A percentile compares a stretch with the other conserved stretches of the same genome.
phyloP scores from a whole-genome alignment of 2,329 filamentous ascomycete species.

The Penicillium brasilianum region DNA sequence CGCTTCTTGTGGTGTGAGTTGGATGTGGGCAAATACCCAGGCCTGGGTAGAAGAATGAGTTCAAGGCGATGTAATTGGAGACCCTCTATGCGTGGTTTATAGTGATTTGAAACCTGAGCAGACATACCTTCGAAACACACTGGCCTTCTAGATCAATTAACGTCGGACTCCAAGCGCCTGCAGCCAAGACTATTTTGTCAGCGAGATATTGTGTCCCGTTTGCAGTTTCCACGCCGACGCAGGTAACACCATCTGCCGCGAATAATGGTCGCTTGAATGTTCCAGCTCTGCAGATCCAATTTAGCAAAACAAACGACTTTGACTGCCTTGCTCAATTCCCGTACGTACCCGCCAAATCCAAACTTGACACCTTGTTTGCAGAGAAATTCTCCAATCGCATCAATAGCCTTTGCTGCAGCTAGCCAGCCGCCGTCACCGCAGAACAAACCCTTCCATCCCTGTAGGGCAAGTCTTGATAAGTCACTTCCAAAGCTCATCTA shows the following conservation, averaged over 20 bases:
- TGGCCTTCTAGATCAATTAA: slow-evolving; percentile 38
- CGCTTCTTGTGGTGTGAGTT: slow-evolving; percentile 49
- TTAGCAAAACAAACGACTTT: neutral
- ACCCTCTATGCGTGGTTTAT: neutral
- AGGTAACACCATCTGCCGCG: slow-evolving; percentile 40
- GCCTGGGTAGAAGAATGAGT: slow-evolving; percentile 29
- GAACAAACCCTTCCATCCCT: slow-evolving; percentile 55
- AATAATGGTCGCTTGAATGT: slow-evolving; percentile 53
- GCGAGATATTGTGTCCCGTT: slow-evolving; percentile 51
- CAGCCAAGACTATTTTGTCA: slow-evolving; percentile 52
- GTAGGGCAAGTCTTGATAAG: neutral
- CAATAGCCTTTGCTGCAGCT: slow-evolving; percentile 54
- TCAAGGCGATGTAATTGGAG: slow-evolving; percentile 36
- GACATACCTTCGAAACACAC: slow-evolving; percentile 52
- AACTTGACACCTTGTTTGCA: slow-evolving; percentile 49
- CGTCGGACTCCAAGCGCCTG: slow-evolving; percentile 31
- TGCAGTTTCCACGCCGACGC: slow-evolving; percentile 49
- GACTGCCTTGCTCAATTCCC: neutral
- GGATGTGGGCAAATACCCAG: slow-evolving; percentile 55
- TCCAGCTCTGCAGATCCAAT: slow-evolving; percentile 39
- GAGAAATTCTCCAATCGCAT: slow-evolving; percentile 51
- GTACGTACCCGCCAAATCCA: slow-evolving; percentile 44
- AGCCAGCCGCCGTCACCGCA: slow-evolving; percentile 55
- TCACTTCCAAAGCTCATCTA: neutral
- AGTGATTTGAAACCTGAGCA: neutral